Percentiles rank a stretch among this genome's conserved stretches.
These are phyloP conservation scores for Colletotrichum euphorbiae DNA, from an alignment of 2,329 filamentous ascomycete genomes.

Conservation along the genomic window DNA sequence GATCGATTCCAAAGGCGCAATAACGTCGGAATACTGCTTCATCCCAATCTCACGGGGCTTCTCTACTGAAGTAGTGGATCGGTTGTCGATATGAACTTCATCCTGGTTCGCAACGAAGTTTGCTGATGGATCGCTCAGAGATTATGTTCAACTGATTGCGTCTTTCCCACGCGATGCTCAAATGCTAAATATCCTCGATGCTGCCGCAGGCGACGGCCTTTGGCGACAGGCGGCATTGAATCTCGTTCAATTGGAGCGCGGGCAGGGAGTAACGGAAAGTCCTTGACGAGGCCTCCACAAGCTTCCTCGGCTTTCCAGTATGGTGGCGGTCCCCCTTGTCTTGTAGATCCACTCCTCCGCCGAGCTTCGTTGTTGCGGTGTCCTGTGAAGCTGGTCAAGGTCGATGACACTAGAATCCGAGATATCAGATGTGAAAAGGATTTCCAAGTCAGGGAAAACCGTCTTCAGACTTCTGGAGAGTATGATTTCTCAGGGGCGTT, in stretches of 20 bases:
- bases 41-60: constrained; percentile 17
- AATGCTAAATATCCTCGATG: constrained; percentile 10
- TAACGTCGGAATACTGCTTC: background rate
- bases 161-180: constrained; percentile 27
- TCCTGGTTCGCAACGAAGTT: constrained; percentile 13
- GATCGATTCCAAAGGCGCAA: constrained; percentile 7
- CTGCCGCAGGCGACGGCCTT: background rate
- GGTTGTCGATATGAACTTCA: constrained; percentile 10
- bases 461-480: background rate
- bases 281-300: constrained; percentile 16
- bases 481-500: background rate
- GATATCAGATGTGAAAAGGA: constrained; percentile 2
- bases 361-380: constrained; percentile 8
- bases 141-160: constrained; percentile 30
- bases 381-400: constrained; percentile 1
- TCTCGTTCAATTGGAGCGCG: background rate
- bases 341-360: background rate
- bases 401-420: background rate
- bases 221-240: background rate
- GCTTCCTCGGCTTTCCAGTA: constrained; percentile 26
- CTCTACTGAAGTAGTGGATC: constrained; percentile 26
- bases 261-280: constrained; percentile 8
- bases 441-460: background rate
- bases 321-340: constrained; percentile 13
- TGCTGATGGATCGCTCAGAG: constrained; percentile 23